A percentile compares a stretch with the other conserved stretches of the same genome.
Conservation (phyloP, 129 eudicot genomes). For the Mikania micrantha region DNA sequence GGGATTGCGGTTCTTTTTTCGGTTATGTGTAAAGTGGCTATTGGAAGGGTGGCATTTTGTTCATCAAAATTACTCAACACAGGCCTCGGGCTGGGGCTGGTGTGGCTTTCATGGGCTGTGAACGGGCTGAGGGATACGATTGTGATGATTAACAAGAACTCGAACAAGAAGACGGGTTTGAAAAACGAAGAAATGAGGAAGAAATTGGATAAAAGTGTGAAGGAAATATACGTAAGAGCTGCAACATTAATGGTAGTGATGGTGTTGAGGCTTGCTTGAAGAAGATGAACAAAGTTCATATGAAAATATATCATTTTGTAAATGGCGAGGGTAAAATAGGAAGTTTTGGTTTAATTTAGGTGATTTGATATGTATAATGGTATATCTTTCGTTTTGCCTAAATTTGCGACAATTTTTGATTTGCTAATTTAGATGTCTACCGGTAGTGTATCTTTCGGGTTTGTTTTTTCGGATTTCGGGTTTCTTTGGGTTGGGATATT, state of each 20-base stretch:
- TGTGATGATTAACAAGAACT: slow-evolving; percentile 47
- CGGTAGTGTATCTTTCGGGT: too few relatives aligned
- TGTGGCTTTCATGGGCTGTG: slow-evolving; percentile 90
- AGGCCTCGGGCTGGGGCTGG: slow-evolving; percentile 77
- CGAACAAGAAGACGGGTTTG: slow-evolving; percentile 31
- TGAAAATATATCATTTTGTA: slow-evolving; percentile 26
- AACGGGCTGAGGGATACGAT: slow-evolving; percentile 65
- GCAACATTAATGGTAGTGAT: slow-evolving; percentile 60
- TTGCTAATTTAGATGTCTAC: too few relatives aligned
- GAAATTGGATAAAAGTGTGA: slow-evolving; percentile 48
- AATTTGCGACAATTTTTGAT: too few relatives aligned
- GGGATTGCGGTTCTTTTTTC: slow-evolving; percentile 85
- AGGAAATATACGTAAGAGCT: slow-evolving; percentile 58
- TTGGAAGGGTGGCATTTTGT: slow-evolving; percentile 52
- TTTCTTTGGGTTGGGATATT: too few relatives aligned
- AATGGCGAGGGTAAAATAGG: slow-evolving; percentile 24
- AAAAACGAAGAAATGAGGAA: slow-evolving; percentile 65
- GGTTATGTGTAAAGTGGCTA: slow-evolving; percentile 48
- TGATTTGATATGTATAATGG: slow-evolving; percentile 7
- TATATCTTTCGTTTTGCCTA: too few relatives aligned
- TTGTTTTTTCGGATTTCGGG: too few relatives aligned
- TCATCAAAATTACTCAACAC: slow-evolving; percentile 55
- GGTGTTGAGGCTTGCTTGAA: slow-evolving; percentile 65
- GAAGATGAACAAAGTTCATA: background rate
- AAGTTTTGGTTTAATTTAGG: background rate